These are phyloP conservation scores for Betula pendula DNA, from an alignment of 306 rosid species.

Conservation along the genomic window DNA sequence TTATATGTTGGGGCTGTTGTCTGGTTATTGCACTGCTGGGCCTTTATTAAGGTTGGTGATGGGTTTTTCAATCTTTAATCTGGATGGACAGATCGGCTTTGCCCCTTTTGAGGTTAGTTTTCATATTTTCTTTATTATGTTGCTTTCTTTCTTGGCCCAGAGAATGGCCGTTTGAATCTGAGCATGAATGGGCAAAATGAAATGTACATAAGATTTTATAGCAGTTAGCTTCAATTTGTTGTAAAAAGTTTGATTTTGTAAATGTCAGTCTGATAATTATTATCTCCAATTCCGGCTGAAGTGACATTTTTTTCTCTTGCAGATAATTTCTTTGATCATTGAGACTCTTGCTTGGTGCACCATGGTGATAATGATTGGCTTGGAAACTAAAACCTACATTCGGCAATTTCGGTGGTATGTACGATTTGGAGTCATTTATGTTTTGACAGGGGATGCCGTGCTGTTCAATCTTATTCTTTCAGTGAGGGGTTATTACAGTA, in stretches of 20 bases:
- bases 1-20: slow-evolving; percentile 47
- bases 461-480: slow-evolving; percentile 63
- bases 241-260: neutral
- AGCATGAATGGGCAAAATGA: neutral
- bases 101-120: slow-evolving; percentile 81
- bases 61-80: slow-evolving; percentile 54
- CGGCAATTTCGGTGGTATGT: slow-evolving; percentile 74
- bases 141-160: neutral
- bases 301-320: slow-evolving; percentile 25
- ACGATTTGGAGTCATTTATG: slow-evolving; percentile 77
- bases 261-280: neutral
- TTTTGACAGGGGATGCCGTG: slow-evolving; percentile 72
- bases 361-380: slow-evolving; percentile 53
- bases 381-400: slow-evolving; percentile 70
- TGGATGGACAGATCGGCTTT: slow-evolving; percentile 42
- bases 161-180: neutral
- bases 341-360: slow-evolving; percentile 73
- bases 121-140: neutral
- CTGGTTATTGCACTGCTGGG: slow-evolving; percentile 58
- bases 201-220: neutral
- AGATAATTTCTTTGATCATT: slow-evolving; percentile 47
- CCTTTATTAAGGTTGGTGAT: slow-evolving; percentile 62
- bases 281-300: neutral
- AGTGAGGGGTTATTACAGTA: slow-evolving; percentile 48
- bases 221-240: slow-evolving; percentile 20